phyloP scores from a whole-genome alignment of 2,329 filamentous ascomycete species.

The Xylariomycetidae sp. region DNA sequence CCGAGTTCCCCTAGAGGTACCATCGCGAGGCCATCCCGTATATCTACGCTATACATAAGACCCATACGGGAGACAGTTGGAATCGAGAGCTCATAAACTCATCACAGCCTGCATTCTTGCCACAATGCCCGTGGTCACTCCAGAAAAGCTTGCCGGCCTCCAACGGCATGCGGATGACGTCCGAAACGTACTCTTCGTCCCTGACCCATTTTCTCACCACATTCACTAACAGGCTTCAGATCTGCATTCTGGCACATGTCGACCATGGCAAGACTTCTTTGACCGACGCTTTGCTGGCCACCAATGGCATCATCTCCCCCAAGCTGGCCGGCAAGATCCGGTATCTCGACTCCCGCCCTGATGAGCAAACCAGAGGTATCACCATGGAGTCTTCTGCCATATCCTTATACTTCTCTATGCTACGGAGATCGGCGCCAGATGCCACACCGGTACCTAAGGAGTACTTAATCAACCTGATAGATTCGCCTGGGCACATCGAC shows the following conservation, averaged over 20 bases:
- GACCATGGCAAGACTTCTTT: constrained; percentile 98
- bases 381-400: constrained; percentile 99
- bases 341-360: constrained; percentile 91
- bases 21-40: no score
- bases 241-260: constrained; percentile 93
- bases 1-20: no score
- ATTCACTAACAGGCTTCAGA: constrained; percentile 48
- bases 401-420: constrained; percentile 89
- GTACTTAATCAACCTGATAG: constrained; percentile 94
- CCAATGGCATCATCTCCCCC: constrained; percentile 98
- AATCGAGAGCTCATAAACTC: no score
- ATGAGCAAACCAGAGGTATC: constrained; percentile 92
- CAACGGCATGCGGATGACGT: constrained; percentile 85
- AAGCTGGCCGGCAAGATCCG: constrained; percentile 97
- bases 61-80: no score
- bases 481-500: constrained; percentile 96
- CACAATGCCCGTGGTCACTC: constrained; percentile 84
- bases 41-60: no score
- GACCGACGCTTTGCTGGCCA: constrained; percentile 91
- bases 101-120: not conserved
- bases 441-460: constrained; percentile 69
- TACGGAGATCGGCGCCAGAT: constrained; percentile 65
- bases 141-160: constrained; percentile 84
- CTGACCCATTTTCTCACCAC: constrained; percentile 24
- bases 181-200: constrained; percentile 63